phyloP scores from a whole-genome alignment of 1,284 basidiomycete genomes.

The Paramarasmius palmivorus region DNA sequence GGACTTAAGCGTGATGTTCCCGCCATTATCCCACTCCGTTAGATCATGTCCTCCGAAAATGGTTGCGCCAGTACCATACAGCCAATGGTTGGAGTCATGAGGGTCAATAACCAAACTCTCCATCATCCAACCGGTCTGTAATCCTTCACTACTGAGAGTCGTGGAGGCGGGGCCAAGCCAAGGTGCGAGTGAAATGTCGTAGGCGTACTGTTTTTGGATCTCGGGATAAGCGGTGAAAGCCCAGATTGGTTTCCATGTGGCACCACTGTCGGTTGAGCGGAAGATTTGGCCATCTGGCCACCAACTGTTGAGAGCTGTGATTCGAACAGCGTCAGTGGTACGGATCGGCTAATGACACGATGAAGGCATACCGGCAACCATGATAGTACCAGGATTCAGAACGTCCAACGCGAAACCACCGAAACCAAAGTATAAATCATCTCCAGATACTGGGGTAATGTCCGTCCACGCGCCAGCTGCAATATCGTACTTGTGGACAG shows the following conservation, averaged over 20 bases:
- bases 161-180: slow-evolving; percentile 43
- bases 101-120: slow-evolving; percentile 46
- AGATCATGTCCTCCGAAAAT: slow-evolving; percentile 60
- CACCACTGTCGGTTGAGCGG: slow-evolving; percentile 54
- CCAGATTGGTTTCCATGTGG: slow-evolving; percentile 55
- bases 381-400: slow-evolving; percentile 60
- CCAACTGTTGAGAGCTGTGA: slow-evolving; percentile 62
- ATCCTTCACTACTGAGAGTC: slow-evolving; percentile 27
- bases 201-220: slow-evolving; percentile 45
- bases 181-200: slow-evolving; percentile 43
- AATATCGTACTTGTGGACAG: slow-evolving; percentile 54
- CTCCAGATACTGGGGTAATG: slow-evolving; percentile 46
- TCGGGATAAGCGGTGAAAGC: slow-evolving; percentile 48
- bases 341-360: slow-evolving; percentile 17
- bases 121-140: slow-evolving; percentile 36
- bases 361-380: slow-evolving; percentile 66
- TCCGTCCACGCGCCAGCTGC: slow-evolving; percentile 43
- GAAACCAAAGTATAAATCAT: slow-evolving; percentile 32
- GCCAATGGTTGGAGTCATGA: slow-evolving; percentile 51
- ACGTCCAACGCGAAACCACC: slow-evolving; percentile 62
- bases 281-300: slow-evolving; percentile 70
- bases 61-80: slow-evolving; percentile 59
- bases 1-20: slow-evolving; percentile 59
- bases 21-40: slow-evolving; percentile 43
- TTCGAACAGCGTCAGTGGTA: not conserved